Evolutionary conservation across 1,284 basidiomycete genomes (phyloP).

Genomic region (Melampsora americana): DNA sequence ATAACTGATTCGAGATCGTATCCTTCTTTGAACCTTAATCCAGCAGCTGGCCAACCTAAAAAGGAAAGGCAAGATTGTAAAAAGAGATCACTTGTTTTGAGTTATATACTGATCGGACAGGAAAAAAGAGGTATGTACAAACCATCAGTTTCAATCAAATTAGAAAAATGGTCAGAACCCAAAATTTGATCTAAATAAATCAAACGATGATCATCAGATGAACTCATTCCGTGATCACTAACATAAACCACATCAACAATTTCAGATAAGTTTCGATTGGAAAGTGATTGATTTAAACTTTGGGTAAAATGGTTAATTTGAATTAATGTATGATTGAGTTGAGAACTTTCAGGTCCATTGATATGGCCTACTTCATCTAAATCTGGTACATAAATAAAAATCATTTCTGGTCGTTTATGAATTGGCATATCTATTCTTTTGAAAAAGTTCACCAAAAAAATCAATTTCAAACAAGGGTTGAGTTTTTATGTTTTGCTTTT

Average conservation of each 20-base stretch:
- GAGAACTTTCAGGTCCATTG: slow-evolving; percentile 68
- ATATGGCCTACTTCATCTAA: slow-evolving; percentile 64
- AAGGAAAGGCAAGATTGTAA: slow-evolving; percentile 4
- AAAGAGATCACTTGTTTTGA: no score
- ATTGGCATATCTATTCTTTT: slow-evolving; percentile 45
- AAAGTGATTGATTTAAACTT: slow-evolving; percentile 64
- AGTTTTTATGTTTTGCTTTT: not conserved
- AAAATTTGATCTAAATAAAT: slow-evolving; percentile 79
- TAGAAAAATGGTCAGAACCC: slow-evolving; percentile 64
- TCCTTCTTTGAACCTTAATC: slow-evolving; percentile 67
- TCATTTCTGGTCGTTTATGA: slow-evolving; percentile 46
- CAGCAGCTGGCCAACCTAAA: slow-evolving; percentile 78
- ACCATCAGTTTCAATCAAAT: slow-evolving; percentile 55
- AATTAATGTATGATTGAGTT: slow-evolving; percentile 67
- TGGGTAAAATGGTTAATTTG: slow-evolving; percentile 73
- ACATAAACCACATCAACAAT: slow-evolving; percentile 86
- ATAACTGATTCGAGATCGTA: slow-evolving; percentile 64
- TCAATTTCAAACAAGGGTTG: slow-evolving; percentile 55
- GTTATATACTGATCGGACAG: no score
- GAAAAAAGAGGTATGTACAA: not conserved
- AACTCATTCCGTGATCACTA: slow-evolving; percentile 88
- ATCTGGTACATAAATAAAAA: slow-evolving; percentile 68
- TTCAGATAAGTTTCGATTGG: slow-evolving; percentile 69
- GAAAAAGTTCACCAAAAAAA: not conserved
- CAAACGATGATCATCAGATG: slow-evolving; percentile 70